phyloP scores from a whole-genome alignment of 2,329 filamentous ascomycete species.

The Trichoderma endophyticum region DNA sequence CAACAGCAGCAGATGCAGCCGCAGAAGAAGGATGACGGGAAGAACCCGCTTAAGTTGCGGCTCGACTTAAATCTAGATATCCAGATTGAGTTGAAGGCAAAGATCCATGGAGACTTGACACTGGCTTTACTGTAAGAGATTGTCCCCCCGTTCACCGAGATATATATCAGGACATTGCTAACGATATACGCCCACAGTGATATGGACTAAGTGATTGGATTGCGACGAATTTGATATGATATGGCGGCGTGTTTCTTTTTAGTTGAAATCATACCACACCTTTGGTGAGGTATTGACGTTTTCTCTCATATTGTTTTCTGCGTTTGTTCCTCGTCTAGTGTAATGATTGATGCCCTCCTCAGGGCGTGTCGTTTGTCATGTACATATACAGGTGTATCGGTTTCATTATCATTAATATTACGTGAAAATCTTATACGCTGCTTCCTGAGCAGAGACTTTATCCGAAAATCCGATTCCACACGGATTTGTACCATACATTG shows the following conservation, averaged over 20 bases:
- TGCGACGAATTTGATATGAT: neutral
- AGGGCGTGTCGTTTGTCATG: neutral
- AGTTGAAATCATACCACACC: neutral
- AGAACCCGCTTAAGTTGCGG: conserved; percentile 62
- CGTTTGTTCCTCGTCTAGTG: neutral
- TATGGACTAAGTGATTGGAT: conserved; percentile 14
- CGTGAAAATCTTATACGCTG: neutral
- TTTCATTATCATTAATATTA: conserved; percentile 15
- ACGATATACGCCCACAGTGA: neutral
- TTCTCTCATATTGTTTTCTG: neutral
- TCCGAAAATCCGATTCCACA: conserved; percentile 19
- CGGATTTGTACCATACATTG: conserved; percentile 21
- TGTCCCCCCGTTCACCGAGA: neutral
- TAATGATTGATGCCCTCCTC: neutral
- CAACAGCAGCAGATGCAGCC: conserved; percentile 24
- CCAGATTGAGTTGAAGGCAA: conserved; percentile 76
- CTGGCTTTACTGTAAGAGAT: conserved; percentile 62
- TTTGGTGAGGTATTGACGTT: neutral
- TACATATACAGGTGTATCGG: conserved; percentile 11
- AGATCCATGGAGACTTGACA: conserved; percentile 74
- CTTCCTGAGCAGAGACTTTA: conserved; percentile 6
- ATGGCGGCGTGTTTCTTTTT: neutral
- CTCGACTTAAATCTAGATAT: conserved; percentile 75
- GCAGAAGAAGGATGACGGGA: conserved; percentile 29
- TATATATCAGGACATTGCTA: neutral